Conservation (phyloP, 2,329 filamentous ascomycete species). For the Penicillium italicum region DNA sequence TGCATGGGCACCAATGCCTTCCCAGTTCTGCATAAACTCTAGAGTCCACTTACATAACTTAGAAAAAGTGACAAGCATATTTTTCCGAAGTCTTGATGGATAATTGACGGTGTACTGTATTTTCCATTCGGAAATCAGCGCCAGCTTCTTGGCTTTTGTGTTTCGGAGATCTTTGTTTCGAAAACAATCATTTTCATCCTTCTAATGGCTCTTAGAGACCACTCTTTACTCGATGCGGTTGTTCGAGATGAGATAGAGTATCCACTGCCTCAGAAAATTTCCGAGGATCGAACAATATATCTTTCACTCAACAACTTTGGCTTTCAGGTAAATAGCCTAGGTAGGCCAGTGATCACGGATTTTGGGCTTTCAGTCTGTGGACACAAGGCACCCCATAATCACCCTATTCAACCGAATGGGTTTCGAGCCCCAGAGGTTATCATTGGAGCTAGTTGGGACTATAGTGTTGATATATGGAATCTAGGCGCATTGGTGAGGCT, state of each 20-base stretch:
- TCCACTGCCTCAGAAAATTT: slow-evolving; percentile 26
- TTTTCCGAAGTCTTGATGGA: too few relatives aligned
- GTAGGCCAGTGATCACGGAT: background rate
- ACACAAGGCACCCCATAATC: slow-evolving; percentile 8
- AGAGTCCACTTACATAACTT: too few relatives aligned
- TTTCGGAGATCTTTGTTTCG: too few relatives aligned
- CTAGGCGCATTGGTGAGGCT: slow-evolving; percentile 28
- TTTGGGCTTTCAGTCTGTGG: background rate
- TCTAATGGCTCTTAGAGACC: slow-evolving; percentile 28
- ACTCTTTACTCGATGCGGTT: slow-evolving; percentile 25
- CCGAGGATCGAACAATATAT: slow-evolving; percentile 30
- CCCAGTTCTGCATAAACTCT: too few relatives aligned
- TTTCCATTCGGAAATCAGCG: too few relatives aligned
- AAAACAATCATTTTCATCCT: too few relatives aligned
- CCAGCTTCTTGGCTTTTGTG: too few relatives aligned
- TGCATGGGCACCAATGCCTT: too few relatives aligned
- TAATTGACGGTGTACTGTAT: too few relatives aligned
- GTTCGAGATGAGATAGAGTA: slow-evolving; percentile 11
- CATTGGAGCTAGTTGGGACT: slow-evolving; percentile 28
- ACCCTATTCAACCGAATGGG: slow-evolving; percentile 42
- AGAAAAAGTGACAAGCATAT: too few relatives aligned
- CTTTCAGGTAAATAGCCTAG: slow-evolving; percentile 13
- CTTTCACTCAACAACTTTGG: slow-evolving; percentile 28
- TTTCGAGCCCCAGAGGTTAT: slow-evolving; percentile 35
- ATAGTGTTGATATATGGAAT: slow-evolving; percentile 35